Conservation (phyloP, 116 monocot genomes). For the Cymodocea nodosa region DNA sequence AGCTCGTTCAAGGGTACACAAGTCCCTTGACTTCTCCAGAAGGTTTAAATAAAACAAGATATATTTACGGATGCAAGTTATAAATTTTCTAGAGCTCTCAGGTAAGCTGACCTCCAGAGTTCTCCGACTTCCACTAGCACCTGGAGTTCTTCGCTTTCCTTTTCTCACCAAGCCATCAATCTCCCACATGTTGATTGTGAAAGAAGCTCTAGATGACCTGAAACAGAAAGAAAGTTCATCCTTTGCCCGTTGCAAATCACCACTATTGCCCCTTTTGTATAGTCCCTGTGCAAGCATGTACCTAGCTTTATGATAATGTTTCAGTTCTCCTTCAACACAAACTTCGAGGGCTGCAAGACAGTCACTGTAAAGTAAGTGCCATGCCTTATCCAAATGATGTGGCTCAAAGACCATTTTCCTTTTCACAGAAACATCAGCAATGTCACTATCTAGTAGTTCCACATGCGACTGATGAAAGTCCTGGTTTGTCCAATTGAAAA, state of each 20-base stretch:
- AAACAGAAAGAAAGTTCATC: conserved; percentile 98
- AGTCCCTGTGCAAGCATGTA: conserved; percentile 86
- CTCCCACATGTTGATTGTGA: conserved; percentile 99
- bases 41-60: conserved; percentile 72
- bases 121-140: conserved; percentile 44
- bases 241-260: conserved; percentile 73
- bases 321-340: conserved; percentile 92
- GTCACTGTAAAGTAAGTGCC: conserved; percentile 77
- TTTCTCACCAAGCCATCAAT: conserved; percentile 82
- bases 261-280: conserved; percentile 48
- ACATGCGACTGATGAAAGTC: conserved; percentile 20
- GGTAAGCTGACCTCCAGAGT: conserved; percentile 75
- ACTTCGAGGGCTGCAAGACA: conserved; percentile 64
- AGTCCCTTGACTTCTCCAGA: conserved; percentile 70
- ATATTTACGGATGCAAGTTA: conserved; percentile 93
- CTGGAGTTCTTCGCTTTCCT: conserved; percentile 51
- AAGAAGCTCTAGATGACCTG: conserved; percentile 86
- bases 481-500: conserved; percentile 31
- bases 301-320: conserved; percentile 95
- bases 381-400: conserved; percentile 58
- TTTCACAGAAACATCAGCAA: conserved; percentile 14
- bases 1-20: conserved; percentile 78
- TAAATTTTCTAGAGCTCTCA: conserved; percentile 99
- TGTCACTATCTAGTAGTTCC: conserved; percentile 13
- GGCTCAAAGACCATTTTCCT: conserved; percentile 20